A percentile compares a stretch with the other conserved stretches of the same genome.
Evolutionary conservation across 179 eudicot genomes (phyloP).

Genomic region (Vitellaria paradoxa): DNA sequence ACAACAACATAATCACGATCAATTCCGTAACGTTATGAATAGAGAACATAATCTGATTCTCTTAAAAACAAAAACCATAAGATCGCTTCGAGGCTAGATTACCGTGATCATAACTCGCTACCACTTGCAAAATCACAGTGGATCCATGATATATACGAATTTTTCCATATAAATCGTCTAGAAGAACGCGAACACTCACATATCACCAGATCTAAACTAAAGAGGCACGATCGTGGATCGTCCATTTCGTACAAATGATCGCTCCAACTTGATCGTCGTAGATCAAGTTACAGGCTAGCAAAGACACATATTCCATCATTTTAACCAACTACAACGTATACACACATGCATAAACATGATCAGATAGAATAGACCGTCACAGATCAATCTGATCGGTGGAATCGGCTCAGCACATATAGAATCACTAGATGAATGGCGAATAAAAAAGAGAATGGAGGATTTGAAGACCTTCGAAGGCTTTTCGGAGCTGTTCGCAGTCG

Average conservation of each 20-base stretch:
- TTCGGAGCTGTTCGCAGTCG: constrained; percentile 43
- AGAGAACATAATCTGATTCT: not conserved
- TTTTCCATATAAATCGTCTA: not conserved
- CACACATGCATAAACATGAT: not conserved
- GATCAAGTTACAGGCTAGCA: not conserved
- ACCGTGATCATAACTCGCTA: not conserved
- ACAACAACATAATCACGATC: not conserved
- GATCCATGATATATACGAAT: not conserved
- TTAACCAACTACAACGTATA: not conserved
- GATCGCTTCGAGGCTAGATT: not conserved
- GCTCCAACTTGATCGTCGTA: not conserved
- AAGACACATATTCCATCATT: not conserved
- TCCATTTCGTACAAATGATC: not conserved
- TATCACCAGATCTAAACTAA: constrained; percentile 4
- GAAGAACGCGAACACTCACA: not conserved
- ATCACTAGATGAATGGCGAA: not conserved
- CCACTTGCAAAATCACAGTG: not conserved
- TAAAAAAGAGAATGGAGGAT: not conserved
- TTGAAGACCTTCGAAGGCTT: constrained; percentile 39
- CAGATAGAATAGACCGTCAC: not conserved
- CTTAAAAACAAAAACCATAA: not conserved
- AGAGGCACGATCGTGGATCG: not conserved
- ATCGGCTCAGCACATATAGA: not conserved
- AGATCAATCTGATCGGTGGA: constrained; percentile 10
- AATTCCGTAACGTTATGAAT: not conserved